A percentile compares a stretch with the other conserved stretches of the same genome.
Conservation (phyloP, 2,329 filamentous ascomycete species). For the Colletotrichum incanum region DNA sequence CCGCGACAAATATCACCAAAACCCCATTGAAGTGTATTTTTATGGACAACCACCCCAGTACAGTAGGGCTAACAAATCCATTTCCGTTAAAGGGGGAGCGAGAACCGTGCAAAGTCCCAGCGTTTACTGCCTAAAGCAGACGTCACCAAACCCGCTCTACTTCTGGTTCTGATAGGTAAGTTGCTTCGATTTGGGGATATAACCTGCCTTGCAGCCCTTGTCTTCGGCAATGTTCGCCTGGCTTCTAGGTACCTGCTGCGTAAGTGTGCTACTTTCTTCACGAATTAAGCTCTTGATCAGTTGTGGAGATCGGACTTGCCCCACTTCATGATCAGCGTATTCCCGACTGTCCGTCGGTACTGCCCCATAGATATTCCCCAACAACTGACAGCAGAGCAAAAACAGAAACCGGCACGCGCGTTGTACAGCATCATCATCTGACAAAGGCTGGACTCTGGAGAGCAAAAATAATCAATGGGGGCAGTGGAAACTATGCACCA, state of each 20-base stretch:
- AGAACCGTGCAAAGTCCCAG: neutral
- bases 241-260: too few species aligned
- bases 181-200: neutral
- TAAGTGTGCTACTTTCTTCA: too few species aligned
- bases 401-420: neutral
- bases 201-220: neutral
- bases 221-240: too few species aligned
- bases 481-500: neutral
- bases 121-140: neutral
- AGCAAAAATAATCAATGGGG: neutral
- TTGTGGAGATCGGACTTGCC: neutral
- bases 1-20: too few species aligned
- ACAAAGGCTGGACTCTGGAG: neutral
- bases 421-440: neutral
- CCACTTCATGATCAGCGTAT: neutral
- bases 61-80: neutral
- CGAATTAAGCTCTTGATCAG: neutral
- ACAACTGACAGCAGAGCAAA: neutral
- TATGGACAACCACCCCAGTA: too few species aligned
- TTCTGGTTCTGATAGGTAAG: neutral
- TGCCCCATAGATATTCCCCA: neutral
- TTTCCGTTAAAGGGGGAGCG: neutral
- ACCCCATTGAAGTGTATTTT: too few species aligned
- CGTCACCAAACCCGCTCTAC: neutral
- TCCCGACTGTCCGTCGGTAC: neutral